Base-by-base conservation (phyloP, 331 rosid species). In the Malus hybrid region DNA sequence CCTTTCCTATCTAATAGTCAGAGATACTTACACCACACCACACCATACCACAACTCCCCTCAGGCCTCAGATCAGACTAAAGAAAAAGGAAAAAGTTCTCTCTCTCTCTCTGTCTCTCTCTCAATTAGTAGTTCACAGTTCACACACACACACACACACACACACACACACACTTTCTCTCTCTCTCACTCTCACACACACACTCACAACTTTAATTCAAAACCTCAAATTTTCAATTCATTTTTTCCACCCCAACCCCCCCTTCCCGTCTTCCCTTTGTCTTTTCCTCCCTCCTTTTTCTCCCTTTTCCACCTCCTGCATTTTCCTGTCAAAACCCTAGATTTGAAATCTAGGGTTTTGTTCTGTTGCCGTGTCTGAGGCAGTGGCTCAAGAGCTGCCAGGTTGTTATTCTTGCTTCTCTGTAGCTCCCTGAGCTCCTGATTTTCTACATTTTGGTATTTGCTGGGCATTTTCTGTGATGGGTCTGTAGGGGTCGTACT, bases 241-340 rank as follows among this genome's bases (percentile, higher is more conserved):
- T 69, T 76, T 68, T 75, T 85, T 79, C 72, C 44, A 52, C 77
- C 79, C 74, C 65, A 75, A 79, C 63, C 62, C 81, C 74, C 74
- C 76, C 29, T 28, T 28, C 29, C 29, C 3, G 29, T 28, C 29
- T 12, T 44, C 50, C 5, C 77, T 50, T 77, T 83, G 87, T 87
- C 94, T 76, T 79, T 90, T 83, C 76, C 84, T 44, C 71, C 69
- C 70, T 32, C 52, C 65, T 48, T 54, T 59, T 36, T 18, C 62
- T 54, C 80, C 69, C 80, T 71, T 80, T 83, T 83, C 61, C 83
- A 19, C 83, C 83, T 80, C 74, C 89, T 88, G 84, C 93, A 85
- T 85, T 88, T 80, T 65, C 77, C 81, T 80, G 68, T 80, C 89
- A 87, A 88, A 94, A 83, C 95, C 96, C 97, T 90, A 88, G 90